Conservation (phyloP, 129 eudicot genomes). For the Pulicaria dysenterica region DNA sequence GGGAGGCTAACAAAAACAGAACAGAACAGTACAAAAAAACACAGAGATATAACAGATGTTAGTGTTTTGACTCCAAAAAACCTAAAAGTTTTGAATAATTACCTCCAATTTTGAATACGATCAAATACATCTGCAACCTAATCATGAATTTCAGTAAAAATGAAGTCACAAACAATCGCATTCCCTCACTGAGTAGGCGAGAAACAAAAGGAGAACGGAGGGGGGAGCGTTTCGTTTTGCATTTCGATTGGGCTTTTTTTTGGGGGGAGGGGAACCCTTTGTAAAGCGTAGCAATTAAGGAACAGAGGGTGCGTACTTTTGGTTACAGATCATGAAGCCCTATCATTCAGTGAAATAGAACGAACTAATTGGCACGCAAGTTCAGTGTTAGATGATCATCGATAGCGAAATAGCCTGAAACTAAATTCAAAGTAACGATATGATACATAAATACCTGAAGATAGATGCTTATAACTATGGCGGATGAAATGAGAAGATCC, state of each 20-base stretch:
- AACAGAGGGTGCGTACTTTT: background rate
- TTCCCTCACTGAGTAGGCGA: background rate
- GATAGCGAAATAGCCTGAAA: background rate
- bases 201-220: background rate
- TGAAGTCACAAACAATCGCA: background rate
- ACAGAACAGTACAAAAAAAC: background rate
- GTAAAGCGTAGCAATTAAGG: background rate
- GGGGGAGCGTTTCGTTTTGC: background rate
- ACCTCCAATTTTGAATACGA: background rate
- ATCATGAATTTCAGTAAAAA: conserved; percentile 8
- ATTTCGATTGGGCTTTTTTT: conserved; percentile 1
- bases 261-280: background rate
- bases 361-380: conserved; percentile 15
- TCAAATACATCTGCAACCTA: conserved; percentile 15
- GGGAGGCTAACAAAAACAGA: background rate
- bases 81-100: background rate
- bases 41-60: no score
- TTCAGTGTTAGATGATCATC: conserved; percentile 29
- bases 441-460: conserved; percentile 38
- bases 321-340: conserved; percentile 12
- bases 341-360: conserved; percentile 6
- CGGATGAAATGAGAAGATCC: conserved; percentile 24
- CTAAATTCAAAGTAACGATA: background rate
- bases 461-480: conserved; percentile 22
- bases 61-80: background rate